Base-by-base conservation (phyloP, 2,329 filamentous ascomycete species). In the Colletotrichum siamense region DNA sequence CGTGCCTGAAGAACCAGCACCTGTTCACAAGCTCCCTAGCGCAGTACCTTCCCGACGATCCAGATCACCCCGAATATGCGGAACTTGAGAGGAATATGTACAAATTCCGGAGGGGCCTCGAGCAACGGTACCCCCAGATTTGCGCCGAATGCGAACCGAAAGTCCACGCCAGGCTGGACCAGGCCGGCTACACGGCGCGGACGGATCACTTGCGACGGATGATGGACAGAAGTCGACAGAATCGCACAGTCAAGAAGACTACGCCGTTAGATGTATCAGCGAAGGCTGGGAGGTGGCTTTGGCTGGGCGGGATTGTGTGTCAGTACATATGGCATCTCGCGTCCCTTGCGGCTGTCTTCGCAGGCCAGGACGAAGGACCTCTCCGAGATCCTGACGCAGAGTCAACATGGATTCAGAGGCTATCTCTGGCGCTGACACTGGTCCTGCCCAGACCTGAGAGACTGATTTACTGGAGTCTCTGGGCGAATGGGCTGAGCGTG, bases 1-100 rank as follows among this genome's bases (percentile, higher is more conserved):
- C 90, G 71, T 99, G 97, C 81, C 87, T 96, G 68, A 95, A 95
- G 83, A 99, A 99, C 83, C 97, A 99, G 83, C 93, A 95, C 72
- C 88, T 98, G 8, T 92, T 96, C 79, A 94, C 93, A 39, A 90
- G 93, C 59, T 92, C 92, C 0, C 88, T 99, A 52, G 94, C 95
- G 5, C 93, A 96, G 75, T 99, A 98, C 84, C 90, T 98, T 3
- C 91, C 92, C 13, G 89, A 90, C 39, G 91, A 94, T 75, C 87
- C 89, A 0, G 87, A 88, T 59, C 91, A 96, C 79, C 92, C 94
- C 1, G 89, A 94, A 69, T 95, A 96, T 82, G 87, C 86, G 5
- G 89, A 92, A 76, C 93, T 93, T 78, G 94, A 96, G 83, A 89
- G 89, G 71, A 90, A 91, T 65, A 94, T 95, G 80, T 93, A 93